Percentiles rank a stretch among this genome's conserved stretches.
Conservation (phyloP, 1,284 basidiomycete genomes). For the Ceratobasidium sp. region DNA sequence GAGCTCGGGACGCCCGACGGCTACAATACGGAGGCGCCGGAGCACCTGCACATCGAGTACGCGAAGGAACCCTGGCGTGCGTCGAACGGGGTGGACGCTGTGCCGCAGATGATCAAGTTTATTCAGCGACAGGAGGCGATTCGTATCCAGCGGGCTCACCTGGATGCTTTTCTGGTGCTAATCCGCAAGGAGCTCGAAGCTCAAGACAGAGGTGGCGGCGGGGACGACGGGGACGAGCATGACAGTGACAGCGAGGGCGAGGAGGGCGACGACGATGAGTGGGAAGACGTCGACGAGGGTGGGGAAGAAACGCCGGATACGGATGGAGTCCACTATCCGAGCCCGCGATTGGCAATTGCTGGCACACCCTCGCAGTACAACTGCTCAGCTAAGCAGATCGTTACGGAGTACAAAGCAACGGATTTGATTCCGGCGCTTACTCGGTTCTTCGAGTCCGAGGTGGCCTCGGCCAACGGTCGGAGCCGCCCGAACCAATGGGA, state of each 20-base stretch:
- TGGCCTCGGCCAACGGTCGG: neutral
- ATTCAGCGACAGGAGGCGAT: conserved; percentile 40
- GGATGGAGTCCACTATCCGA: neutral
- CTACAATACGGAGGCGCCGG: conserved; percentile 45
- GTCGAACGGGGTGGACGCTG: conserved; percentile 28
- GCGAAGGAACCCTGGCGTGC: conserved; percentile 45
- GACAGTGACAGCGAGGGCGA: neutral
- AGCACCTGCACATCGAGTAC: conserved; percentile 45
- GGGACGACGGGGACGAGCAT: neutral
- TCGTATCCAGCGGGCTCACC: conserved; percentile 17
- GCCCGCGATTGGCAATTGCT: neutral
- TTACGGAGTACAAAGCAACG: neutral
- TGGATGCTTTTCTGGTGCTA: neutral
- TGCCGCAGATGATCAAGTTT: conserved; percentile 45
- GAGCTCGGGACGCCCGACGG: conserved; percentile 39
- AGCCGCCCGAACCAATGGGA: conserved; percentile 5
- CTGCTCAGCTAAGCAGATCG: neutral
- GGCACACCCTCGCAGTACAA: neutral
- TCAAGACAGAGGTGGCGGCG: neutral
- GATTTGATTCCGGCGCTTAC: conserved; percentile 7
- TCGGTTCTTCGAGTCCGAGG: neutral
- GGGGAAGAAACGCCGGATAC: neutral
- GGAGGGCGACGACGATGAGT: neutral
- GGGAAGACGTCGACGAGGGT: neutral
- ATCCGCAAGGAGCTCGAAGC: neutral